These are phyloP conservation scores for Penicillium canescens DNA, from an alignment of 495 filamentous ascomycete genomes.

Conservation along the genomic window DNA sequence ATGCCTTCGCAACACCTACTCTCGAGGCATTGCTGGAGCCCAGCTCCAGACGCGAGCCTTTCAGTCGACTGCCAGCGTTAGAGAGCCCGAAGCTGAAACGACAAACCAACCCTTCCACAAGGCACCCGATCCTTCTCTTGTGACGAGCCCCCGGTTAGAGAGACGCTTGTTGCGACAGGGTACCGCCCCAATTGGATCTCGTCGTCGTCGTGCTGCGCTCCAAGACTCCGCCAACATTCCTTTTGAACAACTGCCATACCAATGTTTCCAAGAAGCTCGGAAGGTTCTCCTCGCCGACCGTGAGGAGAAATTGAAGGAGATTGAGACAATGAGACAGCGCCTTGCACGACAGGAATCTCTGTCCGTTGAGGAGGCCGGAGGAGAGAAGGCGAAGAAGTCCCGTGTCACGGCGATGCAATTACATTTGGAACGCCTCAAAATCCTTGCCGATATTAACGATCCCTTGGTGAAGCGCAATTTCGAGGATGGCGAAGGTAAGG, in stretches of 20 bases:
- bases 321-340: slow-evolving; percentile 57
- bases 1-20: slow-evolving; percentile 55
- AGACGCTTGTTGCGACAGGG: slow-evolving; percentile 58
- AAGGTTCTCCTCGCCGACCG: slow-evolving; percentile 79
- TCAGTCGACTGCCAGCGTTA: slow-evolving; percentile 38
- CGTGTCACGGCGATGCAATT: slow-evolving; percentile 68
- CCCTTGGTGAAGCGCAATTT: slow-evolving; percentile 91
- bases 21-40: slow-evolving; percentile 31
- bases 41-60: slow-evolving; percentile 39
- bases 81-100: slow-evolving; percentile 40
- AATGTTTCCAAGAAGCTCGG: slow-evolving; percentile 96
- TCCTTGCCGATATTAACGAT: slow-evolving; percentile 93
- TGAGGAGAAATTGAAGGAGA: slow-evolving; percentile 71
- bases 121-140: slow-evolving; percentile 49
- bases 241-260: slow-evolving; percentile 91
- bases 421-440: slow-evolving; percentile 78
- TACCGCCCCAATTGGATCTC: slow-evolving; percentile 70
- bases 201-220: slow-evolving; percentile 78
- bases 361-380: slow-evolving; percentile 58
- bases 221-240: slow-evolving; percentile 68
- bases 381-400: slow-evolving; percentile 61
- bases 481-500: slow-evolving; percentile 85
- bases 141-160: slow-evolving; percentile 57
- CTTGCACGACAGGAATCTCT: slow-evolving; percentile 60
- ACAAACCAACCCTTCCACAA: slow-evolving; percentile 38